These are phyloP conservation scores for Fusarium sp. DNA, from an alignment of 2,329 filamentous ascomycete species.

Conservation along the genomic window DNA sequence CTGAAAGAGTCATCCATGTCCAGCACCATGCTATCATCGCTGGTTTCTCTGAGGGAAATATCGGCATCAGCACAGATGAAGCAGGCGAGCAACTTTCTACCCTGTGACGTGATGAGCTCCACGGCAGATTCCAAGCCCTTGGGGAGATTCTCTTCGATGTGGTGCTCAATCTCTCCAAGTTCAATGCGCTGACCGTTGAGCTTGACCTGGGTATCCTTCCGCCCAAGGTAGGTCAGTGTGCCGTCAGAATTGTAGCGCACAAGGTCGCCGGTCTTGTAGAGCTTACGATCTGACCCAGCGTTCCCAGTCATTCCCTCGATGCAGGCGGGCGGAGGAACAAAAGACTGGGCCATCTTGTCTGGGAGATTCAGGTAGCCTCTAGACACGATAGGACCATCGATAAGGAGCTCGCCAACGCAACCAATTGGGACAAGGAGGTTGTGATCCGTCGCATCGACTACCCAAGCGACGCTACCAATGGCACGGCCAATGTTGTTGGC, in stretches of 20 bases:
- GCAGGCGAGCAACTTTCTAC: slow-evolving; percentile 31
- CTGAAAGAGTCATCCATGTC: not conserved
- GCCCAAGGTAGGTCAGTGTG: slow-evolving; percentile 55
- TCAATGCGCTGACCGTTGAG: slow-evolving; percentile 67
- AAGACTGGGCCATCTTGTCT: slow-evolving; percentile 19
- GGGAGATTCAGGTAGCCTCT: slow-evolving; percentile 32
- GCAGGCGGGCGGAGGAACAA: not conserved
- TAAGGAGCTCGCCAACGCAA: slow-evolving; percentile 19
- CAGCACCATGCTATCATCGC: not conserved
- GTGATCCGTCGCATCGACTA: slow-evolving; percentile 16
- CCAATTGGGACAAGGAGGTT: slow-evolving; percentile 11
- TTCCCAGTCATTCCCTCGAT: not conserved
- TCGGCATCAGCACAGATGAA: slow-evolving; percentile 25
- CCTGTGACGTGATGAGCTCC: slow-evolving; percentile 21
- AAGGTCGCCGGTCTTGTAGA: slow-evolving; percentile 61
- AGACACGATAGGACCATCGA: slow-evolving; percentile 34
- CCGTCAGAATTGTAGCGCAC: slow-evolving; percentile 54
- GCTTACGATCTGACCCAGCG: not conserved
- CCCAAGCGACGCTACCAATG: slow-evolving; percentile 24
- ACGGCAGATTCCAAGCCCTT: slow-evolving; percentile 26
- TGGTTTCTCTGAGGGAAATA: not conserved
- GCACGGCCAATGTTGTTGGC: slow-evolving; percentile 29
- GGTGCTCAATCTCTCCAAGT: slow-evolving; percentile 55
- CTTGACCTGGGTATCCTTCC: slow-evolving; percentile 69
- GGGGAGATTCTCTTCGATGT: slow-evolving; percentile 43